Evolutionary conservation across 768 basidiomycete genomes (phyloP).

Genomic region (Fomitopsis serialis): DNA sequence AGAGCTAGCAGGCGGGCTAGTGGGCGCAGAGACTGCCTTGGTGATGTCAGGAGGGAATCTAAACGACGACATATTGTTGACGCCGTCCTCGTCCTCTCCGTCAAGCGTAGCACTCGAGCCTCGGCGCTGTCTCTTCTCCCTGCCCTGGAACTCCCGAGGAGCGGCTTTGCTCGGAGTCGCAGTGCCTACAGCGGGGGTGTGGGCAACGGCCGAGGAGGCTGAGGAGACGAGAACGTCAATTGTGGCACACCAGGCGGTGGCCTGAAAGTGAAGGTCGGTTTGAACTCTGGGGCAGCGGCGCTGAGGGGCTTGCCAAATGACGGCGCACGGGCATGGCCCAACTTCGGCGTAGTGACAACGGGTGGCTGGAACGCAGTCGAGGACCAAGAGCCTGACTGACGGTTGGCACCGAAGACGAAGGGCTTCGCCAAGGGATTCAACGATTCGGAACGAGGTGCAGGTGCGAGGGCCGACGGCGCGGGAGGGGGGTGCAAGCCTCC

Average conservation of each 20-base stretch:
- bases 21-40: constrained; percentile 39
- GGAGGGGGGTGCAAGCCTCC: constrained; percentile 17
- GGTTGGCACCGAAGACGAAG: constrained; percentile 65
- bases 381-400: constrained; percentile 29
- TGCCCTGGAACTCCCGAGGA: constrained; percentile 52
- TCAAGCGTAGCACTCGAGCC: constrained; percentile 33
- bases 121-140: constrained; percentile 74
- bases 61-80: constrained; percentile 57
- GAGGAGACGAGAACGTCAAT: constrained; percentile 35
- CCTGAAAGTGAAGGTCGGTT: constrained; percentile 76
- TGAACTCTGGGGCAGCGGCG: constrained; percentile 76
- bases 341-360: not conserved
- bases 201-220: constrained; percentile 35
- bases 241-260: constrained; percentile 62
- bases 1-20: constrained; percentile 25
- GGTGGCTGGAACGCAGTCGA: constrained; percentile 24
- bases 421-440: constrained; percentile 82
- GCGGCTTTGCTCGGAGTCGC: constrained; percentile 13
- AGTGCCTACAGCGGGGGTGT: constrained; percentile 19
- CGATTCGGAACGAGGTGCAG: constrained; percentile 19
- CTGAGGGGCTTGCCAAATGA: constrained; percentile 70
- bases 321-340: constrained; percentile 32
- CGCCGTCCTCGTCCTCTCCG: constrained; percentile 43
- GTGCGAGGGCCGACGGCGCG: not conserved
- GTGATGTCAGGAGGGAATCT: constrained; percentile 66